Conservation (phyloP, 1,139 yeast genomes). For the Hemisphaericaspora subhashii region DNA sequence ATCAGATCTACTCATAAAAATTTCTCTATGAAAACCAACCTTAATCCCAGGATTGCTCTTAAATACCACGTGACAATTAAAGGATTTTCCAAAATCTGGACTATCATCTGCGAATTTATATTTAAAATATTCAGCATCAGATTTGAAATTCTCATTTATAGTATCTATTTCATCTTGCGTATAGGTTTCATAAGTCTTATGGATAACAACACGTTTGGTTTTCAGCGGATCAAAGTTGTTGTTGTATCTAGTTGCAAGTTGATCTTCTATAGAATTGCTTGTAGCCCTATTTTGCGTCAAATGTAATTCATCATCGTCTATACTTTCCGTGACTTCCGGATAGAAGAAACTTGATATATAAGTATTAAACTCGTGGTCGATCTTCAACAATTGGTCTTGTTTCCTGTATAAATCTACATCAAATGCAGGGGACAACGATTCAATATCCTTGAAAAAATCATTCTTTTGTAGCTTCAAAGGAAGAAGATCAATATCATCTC, state of each 20-base stretch:
- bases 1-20: constrained; percentile 30
- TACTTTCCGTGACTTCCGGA: constrained; percentile 19
- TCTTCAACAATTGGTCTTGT: constrained; percentile 34
- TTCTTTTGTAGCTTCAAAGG: constrained; percentile 51
- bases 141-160: constrained; percentile 15
- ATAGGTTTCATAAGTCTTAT: constrained; percentile 20
- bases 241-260: constrained; percentile 16
- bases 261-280: constrained; percentile 15
- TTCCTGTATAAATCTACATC: constrained; percentile 28
- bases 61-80: constrained; percentile 27
- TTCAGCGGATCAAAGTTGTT: constrained; percentile 18
- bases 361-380: constrained; percentile 19
- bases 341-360: constrained; percentile 30
- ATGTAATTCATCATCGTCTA: constrained; percentile 18
- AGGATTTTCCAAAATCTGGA: constrained; percentile 16
- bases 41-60: constrained; percentile 15
- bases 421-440: constrained; percentile 47
- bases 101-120: constrained; percentile 7
- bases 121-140: constrained; percentile 17
- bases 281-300: constrained; percentile 13
- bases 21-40: constrained; percentile 32
- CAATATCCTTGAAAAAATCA: constrained; percentile 48
- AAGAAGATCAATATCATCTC: constrained; percentile 59
- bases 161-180: constrained; percentile 10
- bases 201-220: constrained; percentile 18